Base-by-base conservation (phyloP, 768 basidiomycete species). In the Tricholoma matsutake region DNA sequence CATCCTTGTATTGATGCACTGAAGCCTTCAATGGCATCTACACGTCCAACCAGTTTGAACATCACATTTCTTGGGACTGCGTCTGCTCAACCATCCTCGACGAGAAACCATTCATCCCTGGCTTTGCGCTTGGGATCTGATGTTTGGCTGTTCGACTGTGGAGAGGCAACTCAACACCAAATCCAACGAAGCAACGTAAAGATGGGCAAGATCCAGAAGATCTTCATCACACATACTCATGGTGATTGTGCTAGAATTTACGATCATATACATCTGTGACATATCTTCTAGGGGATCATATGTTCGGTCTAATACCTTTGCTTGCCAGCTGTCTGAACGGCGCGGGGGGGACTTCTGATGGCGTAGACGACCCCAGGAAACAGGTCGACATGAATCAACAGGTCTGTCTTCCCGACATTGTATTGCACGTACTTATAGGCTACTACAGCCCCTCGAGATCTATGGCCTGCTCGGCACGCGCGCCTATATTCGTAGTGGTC, bases 211-310 rank as follows among this genome's bases (percentile, higher is more conserved):
- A 87, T 94, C 53, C 81, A 83, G 61, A 93, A 92, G 72, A 84
- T 96, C 28, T 94, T 94, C 71, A 86, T 95, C 61, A 94, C 94
- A 1, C 94, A 96, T 74, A 89, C 89, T 0, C 94, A 95, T 75
- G 92, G 93, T 91, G 59, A 39, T 37, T 13, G 67, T 25, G 11
- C 7, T 14, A n/a, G 34, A 37, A 54, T 41, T 29, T 1, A 28
- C 31, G 35, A 18, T 57, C 18, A 37, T 57, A 60, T 7, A 60
- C 45, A 32, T 66, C 45, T 28, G 8, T 61, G 59, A 64, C 25
- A 34, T 25, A 32, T 53, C 35, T 62, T n/a, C 8, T 67, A 92
- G 91, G 91, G 3, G 89, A 92, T 72, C 91, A 94, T 70, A 89
- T 92, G 25, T 89, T 91, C 69, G 92, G 91, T 7, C 68, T 92